Base-by-base conservation (phyloP, 164 flowering plant species). In the Magnolia officinalis region DNA sequence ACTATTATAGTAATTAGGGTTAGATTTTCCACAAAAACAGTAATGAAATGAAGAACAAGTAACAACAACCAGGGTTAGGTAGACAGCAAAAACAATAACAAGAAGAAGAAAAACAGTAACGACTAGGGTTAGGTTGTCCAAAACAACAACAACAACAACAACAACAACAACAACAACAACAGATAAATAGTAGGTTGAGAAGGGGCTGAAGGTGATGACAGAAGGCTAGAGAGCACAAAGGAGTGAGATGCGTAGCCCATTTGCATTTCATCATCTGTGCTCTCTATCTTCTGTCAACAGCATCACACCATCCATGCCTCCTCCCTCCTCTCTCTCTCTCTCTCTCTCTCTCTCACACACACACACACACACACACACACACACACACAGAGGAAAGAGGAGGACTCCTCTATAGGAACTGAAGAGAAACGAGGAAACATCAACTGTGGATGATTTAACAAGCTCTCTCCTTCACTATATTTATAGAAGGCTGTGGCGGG, bases 201-300 rank as follows among this genome's bases (percentile, higher is more conserved):
- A 78, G 72, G 49, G 78, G 52, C 52, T 68, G 75, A 77, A 85
- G 87, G 80, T 84, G 88, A 82, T 87, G 88, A 87, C 88, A 87
- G 76, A 55, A 55, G 61, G 16, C 13, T 55, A 55, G 61, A 55
- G 61, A 55, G 61, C 61, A 55, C 61, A 55, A 55, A 55, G 61
- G 61, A 55, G 61, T 80, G 84, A 84, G 72, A 85, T 86, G 88
- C 89, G 79, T 55, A 26, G 59, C 4, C 9, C 70, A 10, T 23
- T 16, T 70, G 76, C 79, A 76, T 68, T 72, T 69, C 72, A 80
- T 71, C 74, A 67, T 80, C 78, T 50, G 82, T 80, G 79, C 82
- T 68, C 79, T 80, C 82, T 79, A 83, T 83, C 85, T 83, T 80
- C 81, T 83, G 85, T 80, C 85, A 80, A 78, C 85, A 82, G 16